A percentile compares a stretch with the other conserved stretches of the same genome.
Evolutionary conservation across 129 eudicot species (phyloP).

Genomic region (Flaveria linearis): DNA sequence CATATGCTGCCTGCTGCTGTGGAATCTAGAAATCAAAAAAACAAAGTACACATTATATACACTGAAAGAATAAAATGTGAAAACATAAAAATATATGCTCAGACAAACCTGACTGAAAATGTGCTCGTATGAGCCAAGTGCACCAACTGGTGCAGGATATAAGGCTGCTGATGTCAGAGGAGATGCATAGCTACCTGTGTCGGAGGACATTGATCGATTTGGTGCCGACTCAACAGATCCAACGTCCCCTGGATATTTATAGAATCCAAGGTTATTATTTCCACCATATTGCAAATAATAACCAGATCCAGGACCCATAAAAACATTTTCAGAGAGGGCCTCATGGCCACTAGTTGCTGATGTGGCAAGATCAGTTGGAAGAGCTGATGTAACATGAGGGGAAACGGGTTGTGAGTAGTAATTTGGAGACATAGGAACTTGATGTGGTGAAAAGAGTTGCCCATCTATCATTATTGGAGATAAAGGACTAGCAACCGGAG

Average conservation of each 20-base stretch:
- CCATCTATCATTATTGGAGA: conserved; percentile 86
- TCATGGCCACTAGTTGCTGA: conserved; percentile 72
- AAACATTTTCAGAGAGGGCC: conserved; percentile 48
- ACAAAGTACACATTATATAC: background rate
- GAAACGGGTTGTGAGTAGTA: conserved; percentile 76
- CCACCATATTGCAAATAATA: conserved; percentile 75
- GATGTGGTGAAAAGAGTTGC: conserved; percentile 80
- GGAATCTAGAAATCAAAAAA: conserved; percentile 40
- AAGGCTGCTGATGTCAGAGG: conserved; percentile 63
- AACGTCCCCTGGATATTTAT: conserved; percentile 64
- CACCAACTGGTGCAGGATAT: conserved; percentile 72
- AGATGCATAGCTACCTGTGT: conserved; percentile 58
- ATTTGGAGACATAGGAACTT: conserved; percentile 70
- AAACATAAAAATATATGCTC: background rate
- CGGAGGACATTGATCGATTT: conserved; percentile 58
- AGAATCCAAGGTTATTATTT: conserved; percentile 59
- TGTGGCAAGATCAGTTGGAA: conserved; percentile 62
- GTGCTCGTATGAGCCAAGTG: conserved; percentile 48
- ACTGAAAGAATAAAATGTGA: background rate
- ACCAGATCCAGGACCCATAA: conserved; percentile 69
- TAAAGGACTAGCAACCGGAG: conserved; percentile 79
- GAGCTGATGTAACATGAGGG: conserved; percentile 72
- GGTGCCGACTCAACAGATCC: conserved; percentile 65
- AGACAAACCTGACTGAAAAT: conserved; percentile 74
- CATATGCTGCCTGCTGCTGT: conserved; percentile 62